These are phyloP conservation scores for Termitomyces sp. DNA, from an alignment of 768 basidiomycete species.

Conservation along the genomic window DNA sequence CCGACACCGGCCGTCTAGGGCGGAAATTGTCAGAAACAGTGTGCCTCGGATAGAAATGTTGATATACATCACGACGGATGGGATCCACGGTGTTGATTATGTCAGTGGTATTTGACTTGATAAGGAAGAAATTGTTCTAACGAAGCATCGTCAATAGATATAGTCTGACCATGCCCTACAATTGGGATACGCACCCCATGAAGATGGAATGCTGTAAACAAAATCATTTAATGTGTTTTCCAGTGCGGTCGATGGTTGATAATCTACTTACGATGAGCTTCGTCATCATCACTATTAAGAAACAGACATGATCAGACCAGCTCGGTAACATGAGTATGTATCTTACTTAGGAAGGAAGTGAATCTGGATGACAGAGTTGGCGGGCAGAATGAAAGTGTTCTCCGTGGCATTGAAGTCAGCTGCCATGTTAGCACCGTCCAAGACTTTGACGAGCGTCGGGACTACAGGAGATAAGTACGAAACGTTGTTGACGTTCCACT, in stretches of 20 bases:
- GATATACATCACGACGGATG: conserved; percentile 27
- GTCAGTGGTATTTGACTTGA: conserved; percentile 32
- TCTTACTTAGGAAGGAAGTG: conserved; percentile 27
- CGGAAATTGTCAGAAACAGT: neutral
- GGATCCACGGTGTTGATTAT: conserved; percentile 46
- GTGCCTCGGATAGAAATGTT: neutral
- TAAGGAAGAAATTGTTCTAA: conserved; percentile 36
- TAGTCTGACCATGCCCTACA: neutral
- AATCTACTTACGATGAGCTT: conserved; percentile 23
- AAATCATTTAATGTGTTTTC: neutral
- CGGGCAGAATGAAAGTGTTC: conserved; percentile 36
- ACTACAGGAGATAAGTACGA: conserved; percentile 27
- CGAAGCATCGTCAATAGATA: neutral
- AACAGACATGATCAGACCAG: neutral
- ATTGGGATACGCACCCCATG: conserved; percentile 22
- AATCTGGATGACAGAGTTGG: conserved; percentile 36
- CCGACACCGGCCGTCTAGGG: conserved; percentile 19
- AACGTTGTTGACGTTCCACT: conserved; percentile 32
- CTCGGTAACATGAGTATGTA: too few species aligned
- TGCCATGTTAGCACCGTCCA: conserved; percentile 28
- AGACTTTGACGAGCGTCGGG: conserved; percentile 30
- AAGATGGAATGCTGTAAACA: conserved; percentile 27
- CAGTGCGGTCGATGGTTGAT: neutral
- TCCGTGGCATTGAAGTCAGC: conserved; percentile 30
- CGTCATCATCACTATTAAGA: conserved; percentile 22